Evolutionary conservation across 768 basidiomycete species (phyloP).

Genomic region (Dentipellis fragilis): DNA sequence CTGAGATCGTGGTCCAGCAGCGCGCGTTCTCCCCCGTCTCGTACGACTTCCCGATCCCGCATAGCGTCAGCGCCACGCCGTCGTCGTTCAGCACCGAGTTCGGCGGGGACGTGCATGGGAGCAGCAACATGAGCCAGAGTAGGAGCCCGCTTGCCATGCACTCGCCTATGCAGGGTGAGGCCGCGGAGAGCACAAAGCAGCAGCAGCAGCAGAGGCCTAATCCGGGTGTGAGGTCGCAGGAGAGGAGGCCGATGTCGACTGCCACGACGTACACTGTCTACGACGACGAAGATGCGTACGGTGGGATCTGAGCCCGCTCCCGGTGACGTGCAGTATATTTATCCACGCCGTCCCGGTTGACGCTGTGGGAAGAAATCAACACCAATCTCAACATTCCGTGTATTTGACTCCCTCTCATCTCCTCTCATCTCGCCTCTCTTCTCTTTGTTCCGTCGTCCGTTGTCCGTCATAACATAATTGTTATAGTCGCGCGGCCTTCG

Average conservation of each 20-base stretch:
- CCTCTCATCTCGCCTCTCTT: background rate
- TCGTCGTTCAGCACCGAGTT: constrained; percentile 18
- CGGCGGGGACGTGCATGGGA: constrained; percentile 9
- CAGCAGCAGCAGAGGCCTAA: background rate
- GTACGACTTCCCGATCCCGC: constrained; percentile 17
- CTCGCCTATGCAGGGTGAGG: constrained; percentile 1
- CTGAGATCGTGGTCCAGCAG: constrained; percentile 38
- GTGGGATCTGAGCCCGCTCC: constrained; percentile 39
- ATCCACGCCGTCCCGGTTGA: constrained; percentile 1
- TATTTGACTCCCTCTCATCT: background rate
- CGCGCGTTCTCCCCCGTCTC: constrained; percentile 32
- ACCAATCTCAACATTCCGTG: background rate
- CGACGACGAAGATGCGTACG: constrained; percentile 60
- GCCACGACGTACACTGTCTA: constrained; percentile 43
- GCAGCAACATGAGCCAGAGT: constrained; percentile 11
- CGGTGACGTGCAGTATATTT: background rate
- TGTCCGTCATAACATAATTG: background rate
- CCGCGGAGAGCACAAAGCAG: constrained; percentile 8
- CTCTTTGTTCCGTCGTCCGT: background rate
- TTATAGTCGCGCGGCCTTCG: no score
- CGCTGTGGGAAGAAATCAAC: background rate
- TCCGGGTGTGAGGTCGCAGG: background rate
- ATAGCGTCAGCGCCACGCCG: constrained; percentile 10
- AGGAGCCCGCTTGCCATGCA: constrained; percentile 9
- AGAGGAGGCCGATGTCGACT: constrained; percentile 26